Conservation (phyloP, 2,329 filamentous ascomycete genomes). For the Annulohypoxylon truncatum region DNA sequence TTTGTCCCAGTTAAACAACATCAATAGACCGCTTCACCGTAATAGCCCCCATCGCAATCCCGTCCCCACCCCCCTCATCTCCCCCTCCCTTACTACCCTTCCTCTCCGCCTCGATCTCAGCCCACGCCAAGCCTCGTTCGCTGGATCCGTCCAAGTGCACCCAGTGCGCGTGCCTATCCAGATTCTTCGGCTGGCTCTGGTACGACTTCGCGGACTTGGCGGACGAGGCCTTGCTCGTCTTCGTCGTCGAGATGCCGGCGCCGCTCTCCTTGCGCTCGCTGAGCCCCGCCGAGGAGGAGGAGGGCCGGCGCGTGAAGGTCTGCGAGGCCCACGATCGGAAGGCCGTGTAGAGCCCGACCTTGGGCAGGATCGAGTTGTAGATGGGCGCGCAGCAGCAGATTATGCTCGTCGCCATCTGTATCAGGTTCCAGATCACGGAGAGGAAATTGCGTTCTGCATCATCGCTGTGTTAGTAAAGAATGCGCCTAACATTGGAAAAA, state of each 20-base stretch:
- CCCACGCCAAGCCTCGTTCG: neutral
- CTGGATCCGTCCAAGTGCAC: neutral
- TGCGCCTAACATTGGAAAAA: no score
- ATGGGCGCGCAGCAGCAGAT: conserved; percentile 34
- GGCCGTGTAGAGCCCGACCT: neutral
- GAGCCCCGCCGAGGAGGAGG: neutral
- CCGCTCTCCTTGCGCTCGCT: neutral
- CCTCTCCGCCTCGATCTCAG: neutral
- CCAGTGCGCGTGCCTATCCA: conserved; percentile 1
- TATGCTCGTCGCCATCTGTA: conserved; percentile 30
- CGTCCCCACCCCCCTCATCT: neutral
- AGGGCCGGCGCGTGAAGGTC: neutral
- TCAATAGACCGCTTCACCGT: neutral
- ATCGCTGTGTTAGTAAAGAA: no score
- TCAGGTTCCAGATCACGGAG: conserved; percentile 19
- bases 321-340: neutral
- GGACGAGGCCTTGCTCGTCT: neutral
- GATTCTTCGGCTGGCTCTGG: conserved; percentile 1
- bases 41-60: neutral
- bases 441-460: conserved; percentile 14
- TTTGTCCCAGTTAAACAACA: neutral
- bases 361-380: conserved; percentile 20
- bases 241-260: neutral
- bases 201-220: neutral
- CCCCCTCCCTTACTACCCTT: neutral